Evolutionary conservation across 805 yeast genomes (phyloP), one percentile per base, ranked within the genome.

Genomic region (Candida ortonii): DNA sequence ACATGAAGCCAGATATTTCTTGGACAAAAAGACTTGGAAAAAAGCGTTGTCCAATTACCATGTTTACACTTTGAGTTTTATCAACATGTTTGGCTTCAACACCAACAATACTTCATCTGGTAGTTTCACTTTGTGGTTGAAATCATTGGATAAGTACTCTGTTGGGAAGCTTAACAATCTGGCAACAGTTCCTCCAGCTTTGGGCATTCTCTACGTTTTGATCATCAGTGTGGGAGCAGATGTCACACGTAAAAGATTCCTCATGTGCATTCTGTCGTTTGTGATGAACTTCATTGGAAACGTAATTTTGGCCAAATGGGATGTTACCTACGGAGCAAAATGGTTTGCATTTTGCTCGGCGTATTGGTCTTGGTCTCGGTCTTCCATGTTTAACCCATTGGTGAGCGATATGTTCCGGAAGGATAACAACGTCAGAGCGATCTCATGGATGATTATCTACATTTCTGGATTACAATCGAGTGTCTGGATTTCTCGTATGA

Each of bases 301-400:
- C 50, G 64, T 65, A 1, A 61, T 78, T 16, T 57, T 78, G 44
- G 78, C 79, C 5, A 69, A 68, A 27, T 78, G 84, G 84, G 56
- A 76, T 43, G 74, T 78, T 18, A 66, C 78, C 0, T 63, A 64
- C 25, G 39, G 63, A n/a, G 76, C 83, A 11, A 76, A 78, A 55
- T 77, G 84, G 83, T 76, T 69, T 61, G 84, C 78, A 1, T 78
- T 73, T 53, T 64, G 76, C 48, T 64, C 72, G 30, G 76, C 73
- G 14, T 78, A 77, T 49, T 74, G 75, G 54, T 73, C 78, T 10
- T 78, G 80, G 70, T 73, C 83, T 12, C 73, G 73, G 53, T 76
- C 82, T 2, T 79, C 84, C 0, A 78, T 78, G 29, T 57, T 76
- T 30, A 73, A 77, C 64, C 68, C 80, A 1, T 69, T 73, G 64